Evolutionary conservation across 208 protist genomes (phyloP).

Genomic region (Leishmania guyanensis): DNA sequence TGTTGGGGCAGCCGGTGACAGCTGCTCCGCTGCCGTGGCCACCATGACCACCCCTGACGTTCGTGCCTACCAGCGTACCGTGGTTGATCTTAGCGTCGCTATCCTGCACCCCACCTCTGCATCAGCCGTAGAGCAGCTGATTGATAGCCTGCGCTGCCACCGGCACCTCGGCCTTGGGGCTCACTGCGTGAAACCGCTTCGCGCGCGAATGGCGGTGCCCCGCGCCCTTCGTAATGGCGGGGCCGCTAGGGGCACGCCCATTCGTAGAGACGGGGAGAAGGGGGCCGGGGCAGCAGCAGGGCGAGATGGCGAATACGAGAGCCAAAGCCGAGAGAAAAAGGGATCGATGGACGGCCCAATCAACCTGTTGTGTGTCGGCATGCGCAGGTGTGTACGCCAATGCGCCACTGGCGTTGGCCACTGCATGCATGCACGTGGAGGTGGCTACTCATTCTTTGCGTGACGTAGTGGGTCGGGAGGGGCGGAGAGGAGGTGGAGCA

Average conservation of each 20-base stretch:
- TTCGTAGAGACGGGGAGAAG: neutral
- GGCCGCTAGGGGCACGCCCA: neutral
- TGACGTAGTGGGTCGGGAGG: neutral
- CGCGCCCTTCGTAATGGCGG: neutral
- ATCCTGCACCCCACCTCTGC: neutral
- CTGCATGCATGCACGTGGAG: neutral
- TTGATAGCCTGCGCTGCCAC: conserved; percentile 4
- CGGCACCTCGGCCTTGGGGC: conserved; percentile 20
- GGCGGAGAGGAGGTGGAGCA: neutral
- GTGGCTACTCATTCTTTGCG: neutral
- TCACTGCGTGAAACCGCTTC: conserved; percentile 44
- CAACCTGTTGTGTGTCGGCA: neutral
- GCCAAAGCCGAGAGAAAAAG: neutral
- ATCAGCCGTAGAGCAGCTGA: neutral
- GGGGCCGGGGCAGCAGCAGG: neutral
- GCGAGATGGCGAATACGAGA: neutral
- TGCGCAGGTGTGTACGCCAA: neutral
- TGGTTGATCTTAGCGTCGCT: neutral
- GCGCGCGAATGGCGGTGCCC: conserved; percentile 12
- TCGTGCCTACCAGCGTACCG: neutral
- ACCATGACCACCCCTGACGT: neutral
- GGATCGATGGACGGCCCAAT: neutral
- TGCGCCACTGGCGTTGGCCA: neutral
- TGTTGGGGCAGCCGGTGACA: neutral
- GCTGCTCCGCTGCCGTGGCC: neutral